phyloP scores from a whole-genome alignment of 371 early-diverging fungal species.

The Mortierella polycephala region DNA sequence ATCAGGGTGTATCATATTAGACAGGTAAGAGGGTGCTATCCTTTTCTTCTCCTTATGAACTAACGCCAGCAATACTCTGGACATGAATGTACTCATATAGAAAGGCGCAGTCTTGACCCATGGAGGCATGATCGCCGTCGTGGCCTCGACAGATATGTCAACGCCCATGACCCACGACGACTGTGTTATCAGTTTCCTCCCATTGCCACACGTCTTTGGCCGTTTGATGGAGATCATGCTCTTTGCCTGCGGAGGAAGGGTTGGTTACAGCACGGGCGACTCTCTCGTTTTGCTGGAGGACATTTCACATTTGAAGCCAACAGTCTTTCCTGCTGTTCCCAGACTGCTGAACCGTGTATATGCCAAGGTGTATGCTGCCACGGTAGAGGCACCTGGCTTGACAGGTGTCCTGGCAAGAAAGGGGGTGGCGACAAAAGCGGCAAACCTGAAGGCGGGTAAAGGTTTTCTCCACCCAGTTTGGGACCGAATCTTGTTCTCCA shows the following conservation, averaged over 20 bases:
- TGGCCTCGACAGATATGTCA: slow-evolving; percentile 28
- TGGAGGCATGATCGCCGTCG: slow-evolving; percentile 61
- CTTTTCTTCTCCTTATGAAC: not conserved
- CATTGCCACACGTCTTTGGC: slow-evolving; percentile 93
- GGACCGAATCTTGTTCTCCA: slow-evolving; percentile 94
- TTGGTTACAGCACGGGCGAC: slow-evolving; percentile 91
- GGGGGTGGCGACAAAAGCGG: slow-evolving; percentile 71
- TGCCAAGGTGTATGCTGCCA: slow-evolving; percentile 76
- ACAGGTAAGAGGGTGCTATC: not conserved
- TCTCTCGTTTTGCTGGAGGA: slow-evolving; percentile 83
- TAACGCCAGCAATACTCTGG: not conserved
- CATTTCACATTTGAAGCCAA: slow-evolving; percentile 82
- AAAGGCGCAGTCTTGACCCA: slow-evolving; percentile 80
- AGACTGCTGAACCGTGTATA: slow-evolving; percentile 91
- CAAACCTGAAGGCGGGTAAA: slow-evolving; percentile 67
- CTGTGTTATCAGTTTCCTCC: slow-evolving; percentile 74
- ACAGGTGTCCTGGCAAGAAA: slow-evolving; percentile 70
- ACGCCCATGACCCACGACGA: slow-evolving; percentile 55
- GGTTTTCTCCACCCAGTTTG: slow-evolving; percentile 79
- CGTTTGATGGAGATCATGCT: slow-evolving; percentile 65
- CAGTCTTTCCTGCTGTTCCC: slow-evolving; percentile 90
- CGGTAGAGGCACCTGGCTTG: slow-evolving; percentile 72
- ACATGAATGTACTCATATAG: slow-evolving; percentile 6
- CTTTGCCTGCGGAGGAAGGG: slow-evolving; percentile 65
- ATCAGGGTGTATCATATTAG: too few species aligned